These are phyloP conservation scores for Alternaria ventricosa DNA, from an alignment of 2,329 filamentous ascomycete species.

Conservation along the genomic window DNA sequence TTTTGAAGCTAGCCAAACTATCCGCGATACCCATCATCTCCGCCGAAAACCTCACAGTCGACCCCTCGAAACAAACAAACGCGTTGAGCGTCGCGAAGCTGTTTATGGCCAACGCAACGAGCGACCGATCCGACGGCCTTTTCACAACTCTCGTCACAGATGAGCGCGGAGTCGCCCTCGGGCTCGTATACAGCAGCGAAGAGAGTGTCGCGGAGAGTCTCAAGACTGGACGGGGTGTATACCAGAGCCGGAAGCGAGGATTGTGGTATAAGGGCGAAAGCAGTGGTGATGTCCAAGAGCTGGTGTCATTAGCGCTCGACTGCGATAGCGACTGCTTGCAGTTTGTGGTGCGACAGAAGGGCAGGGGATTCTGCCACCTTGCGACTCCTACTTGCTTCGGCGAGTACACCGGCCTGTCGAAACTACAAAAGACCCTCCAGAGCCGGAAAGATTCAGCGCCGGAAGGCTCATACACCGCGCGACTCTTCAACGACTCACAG, in stretches of 20 bases:
- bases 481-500: constrained; percentile 90
- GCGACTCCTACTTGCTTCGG: constrained; percentile 94
- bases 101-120: constrained; percentile 76
- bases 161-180: constrained; percentile 81
- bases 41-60: constrained; percentile 71
- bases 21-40: constrained; percentile 74
- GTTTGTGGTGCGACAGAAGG: constrained; percentile 89
- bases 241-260: constrained; percentile 93
- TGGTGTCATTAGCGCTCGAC: constrained; percentile 83
- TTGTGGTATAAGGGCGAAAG: constrained; percentile 97
- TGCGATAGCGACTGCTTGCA: constrained; percentile 93
- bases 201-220: constrained; percentile 89
- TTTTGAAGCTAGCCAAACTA: constrained; percentile 52
- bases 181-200: constrained; percentile 91
- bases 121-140: constrained; percentile 82
- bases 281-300: constrained; percentile 90
- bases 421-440: constrained; percentile 84
- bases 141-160: constrained; percentile 92
- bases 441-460: constrained; percentile 84
- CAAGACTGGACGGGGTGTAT: constrained; percentile 81
- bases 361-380: constrained; percentile 89
- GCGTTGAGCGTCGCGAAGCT: constrained; percentile 72
- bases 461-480: constrained; percentile 88
- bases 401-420: constrained; percentile 78
- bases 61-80: constrained; percentile 63